Conservation (phyloP, 2,329 filamentous ascomycete genomes). For the Karstenula rhodostoma region DNA sequence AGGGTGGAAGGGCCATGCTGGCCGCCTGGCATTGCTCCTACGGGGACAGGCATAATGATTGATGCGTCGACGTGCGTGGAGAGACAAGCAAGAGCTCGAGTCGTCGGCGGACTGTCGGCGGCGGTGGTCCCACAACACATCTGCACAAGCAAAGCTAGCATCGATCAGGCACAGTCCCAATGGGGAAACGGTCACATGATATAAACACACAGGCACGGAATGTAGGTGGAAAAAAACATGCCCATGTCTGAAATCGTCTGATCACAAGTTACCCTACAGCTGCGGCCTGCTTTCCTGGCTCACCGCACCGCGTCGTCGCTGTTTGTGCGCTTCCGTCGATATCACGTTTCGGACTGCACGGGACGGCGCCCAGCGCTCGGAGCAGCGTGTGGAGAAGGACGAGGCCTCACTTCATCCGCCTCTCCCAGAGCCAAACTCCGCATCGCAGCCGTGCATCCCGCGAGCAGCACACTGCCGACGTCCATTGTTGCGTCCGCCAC, state of each 20-base stretch:
- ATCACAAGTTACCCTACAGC: background rate
- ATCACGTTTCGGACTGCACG: constrained; percentile 39
- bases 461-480: constrained; percentile 24
- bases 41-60: constrained; percentile 64
- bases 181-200: constrained; percentile 4
- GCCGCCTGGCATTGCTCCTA: constrained; percentile 53
- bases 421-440: constrained; percentile 30
- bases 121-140: constrained; percentile 14
- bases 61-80: constrained; percentile 12
- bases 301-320: background rate
- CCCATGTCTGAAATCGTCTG: background rate
- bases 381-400: constrained; percentile 31
- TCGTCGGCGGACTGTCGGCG: constrained; percentile 10
- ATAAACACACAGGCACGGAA: background rate
- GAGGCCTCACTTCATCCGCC: constrained; percentile 38
- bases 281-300: background rate
- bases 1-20: constrained; percentile 68
- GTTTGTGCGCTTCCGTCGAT: background rate
- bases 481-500: constrained; percentile 22
- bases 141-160: background rate
- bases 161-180: background rate
- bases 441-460: constrained; percentile 33
- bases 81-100: constrained; percentile 25
- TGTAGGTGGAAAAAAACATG: background rate
- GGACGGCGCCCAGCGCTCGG: constrained; percentile 33